Percentiles rank a stretch among this genome's conserved stretches.
Conservation (phyloP, 345 rosid genomes). For the Punica granatum region DNA sequence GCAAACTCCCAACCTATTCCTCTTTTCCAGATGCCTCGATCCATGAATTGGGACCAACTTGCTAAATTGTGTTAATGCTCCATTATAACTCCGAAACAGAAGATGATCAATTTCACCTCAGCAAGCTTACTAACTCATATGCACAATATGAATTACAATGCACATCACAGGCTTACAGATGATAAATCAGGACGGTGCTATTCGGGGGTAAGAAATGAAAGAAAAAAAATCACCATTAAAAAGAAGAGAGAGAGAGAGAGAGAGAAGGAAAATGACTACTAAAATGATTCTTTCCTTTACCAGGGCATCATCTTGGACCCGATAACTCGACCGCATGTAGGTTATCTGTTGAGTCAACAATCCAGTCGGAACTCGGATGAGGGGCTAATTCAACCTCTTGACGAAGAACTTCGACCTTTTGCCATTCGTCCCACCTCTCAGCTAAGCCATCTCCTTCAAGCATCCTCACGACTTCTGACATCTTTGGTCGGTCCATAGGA, state of each 20-base stretch:
- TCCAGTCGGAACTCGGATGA: conserved; percentile 77
- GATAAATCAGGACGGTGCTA: conserved; percentile 25
- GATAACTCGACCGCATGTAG: conserved; percentile 91
- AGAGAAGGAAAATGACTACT: conserved; percentile 13
- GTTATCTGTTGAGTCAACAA: conserved; percentile 82
- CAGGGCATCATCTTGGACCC: conserved; percentile 69
- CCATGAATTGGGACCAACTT: neutral
- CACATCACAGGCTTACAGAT: conserved; percentile 25
- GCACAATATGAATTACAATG: conserved; percentile 52
- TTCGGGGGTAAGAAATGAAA: conserved; percentile 6
- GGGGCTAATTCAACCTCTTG: conserved; percentile 75
- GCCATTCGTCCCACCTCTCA: conserved; percentile 97
- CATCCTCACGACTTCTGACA: conserved; percentile 95
- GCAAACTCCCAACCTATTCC: neutral
- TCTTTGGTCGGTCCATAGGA: conserved; percentile 88
- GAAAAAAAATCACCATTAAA: conserved; percentile 1
- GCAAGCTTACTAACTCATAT: conserved; percentile 28
- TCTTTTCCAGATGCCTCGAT: neutral
- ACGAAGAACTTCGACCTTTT: conserved; percentile 79
- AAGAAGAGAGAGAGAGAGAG: no score
- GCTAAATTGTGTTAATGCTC: neutral
- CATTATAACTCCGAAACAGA: conserved; percentile 1
- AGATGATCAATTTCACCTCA: conserved; percentile 28
- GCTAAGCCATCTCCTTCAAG: conserved; percentile 93
- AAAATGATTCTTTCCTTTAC: conserved; percentile 21